Conservation (phyloP, 164 flowering plant species). For the Akebia trifoliata region DNA sequence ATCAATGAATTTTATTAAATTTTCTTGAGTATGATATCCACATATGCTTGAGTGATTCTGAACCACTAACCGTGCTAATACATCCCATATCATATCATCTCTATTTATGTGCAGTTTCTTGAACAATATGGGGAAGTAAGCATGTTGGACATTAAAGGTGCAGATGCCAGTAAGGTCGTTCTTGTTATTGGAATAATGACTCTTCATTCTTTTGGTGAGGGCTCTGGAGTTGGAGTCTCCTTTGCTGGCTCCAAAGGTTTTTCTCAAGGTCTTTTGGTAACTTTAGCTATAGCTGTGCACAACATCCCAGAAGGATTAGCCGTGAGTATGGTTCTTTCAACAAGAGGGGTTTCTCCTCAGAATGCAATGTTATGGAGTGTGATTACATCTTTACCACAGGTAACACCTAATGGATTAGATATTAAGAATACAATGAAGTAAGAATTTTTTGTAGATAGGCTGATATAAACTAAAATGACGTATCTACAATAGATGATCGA, state of each 20-base stretch:
- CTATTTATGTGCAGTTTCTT: constrained; percentile 51
- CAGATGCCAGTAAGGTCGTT: constrained; percentile 87
- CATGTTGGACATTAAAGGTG: constrained; percentile 98
- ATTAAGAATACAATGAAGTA: too few species aligned
- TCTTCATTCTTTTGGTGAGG: constrained; percentile 99
- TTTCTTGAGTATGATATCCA: background rate
- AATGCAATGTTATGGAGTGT: constrained; percentile 99
- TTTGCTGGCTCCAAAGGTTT: constrained; percentile 99
- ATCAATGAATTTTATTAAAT: too few species aligned
- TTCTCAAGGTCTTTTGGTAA: constrained; percentile 86
- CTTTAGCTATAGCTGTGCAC: constrained; percentile 97
- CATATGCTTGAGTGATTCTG: background rate
- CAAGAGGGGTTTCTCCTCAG: constrained; percentile 94
- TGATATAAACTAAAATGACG: too few species aligned
- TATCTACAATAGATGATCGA: too few species aligned
- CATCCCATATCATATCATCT: background rate
- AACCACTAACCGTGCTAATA: too few species aligned
- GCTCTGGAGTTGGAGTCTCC: constrained; percentile 99
- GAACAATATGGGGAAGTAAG: constrained; percentile 96
- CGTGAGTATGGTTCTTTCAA: constrained; percentile 93
- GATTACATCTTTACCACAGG: constrained; percentile 97
- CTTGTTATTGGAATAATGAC: constrained; percentile 99
- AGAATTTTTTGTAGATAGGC: too few species aligned
- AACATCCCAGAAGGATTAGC: constrained; percentile 99
- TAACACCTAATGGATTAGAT: too few species aligned